Evolutionary conservation across 495 filamentous ascomycete genomes (phyloP).

Genomic region (Penicillium salamii): DNA sequence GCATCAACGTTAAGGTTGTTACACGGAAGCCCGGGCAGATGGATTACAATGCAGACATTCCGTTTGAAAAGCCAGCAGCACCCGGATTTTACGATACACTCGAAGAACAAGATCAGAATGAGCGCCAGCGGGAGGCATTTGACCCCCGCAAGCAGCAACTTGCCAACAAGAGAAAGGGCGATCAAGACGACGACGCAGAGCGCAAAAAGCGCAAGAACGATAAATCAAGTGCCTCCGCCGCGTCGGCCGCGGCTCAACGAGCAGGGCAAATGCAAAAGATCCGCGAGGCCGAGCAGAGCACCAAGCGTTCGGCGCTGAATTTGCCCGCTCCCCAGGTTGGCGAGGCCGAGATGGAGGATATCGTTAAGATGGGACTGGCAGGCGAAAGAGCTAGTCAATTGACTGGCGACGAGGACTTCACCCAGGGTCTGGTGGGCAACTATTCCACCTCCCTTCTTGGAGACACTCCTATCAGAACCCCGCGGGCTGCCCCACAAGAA

Average conservation of each 20-base stretch:
- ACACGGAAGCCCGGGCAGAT: conserved; percentile 92
- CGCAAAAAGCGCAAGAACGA: conserved; percentile 84
- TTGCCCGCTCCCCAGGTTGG: conserved; percentile 88
- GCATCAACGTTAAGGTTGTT: conserved; percentile 96
- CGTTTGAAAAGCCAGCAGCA: conserved; percentile 89
- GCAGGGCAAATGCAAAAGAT: conserved; percentile 96
- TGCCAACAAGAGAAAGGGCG: conserved; percentile 92
- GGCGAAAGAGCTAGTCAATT: conserved; percentile 81
- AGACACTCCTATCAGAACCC: conserved; percentile 86
- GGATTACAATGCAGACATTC: conserved; percentile 99
- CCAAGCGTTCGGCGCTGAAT: conserved; percentile 76
- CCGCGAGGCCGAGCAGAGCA: conserved; percentile 93
- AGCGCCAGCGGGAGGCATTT: conserved; percentile 82
- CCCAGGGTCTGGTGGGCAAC: conserved; percentile 79
- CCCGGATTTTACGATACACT: conserved; percentile 91
- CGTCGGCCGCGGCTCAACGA: conserved; percentile 83
- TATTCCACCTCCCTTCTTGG: conserved; percentile 72
- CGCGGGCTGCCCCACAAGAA: conserved; percentile 84
- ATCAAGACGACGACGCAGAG: conserved; percentile 77
- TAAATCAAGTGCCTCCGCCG: conserved; percentile 71
- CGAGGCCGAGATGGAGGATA: conserved; percentile 91
- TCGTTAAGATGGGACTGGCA: conserved; percentile 97
- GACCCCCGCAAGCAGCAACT: conserved; percentile 94
- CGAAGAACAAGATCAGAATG: conserved; percentile 77
- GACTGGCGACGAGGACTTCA: conserved; percentile 78